Evolutionary conservation across 1,284 basidiomycete genomes (phyloP), one percentile per base, ranked within the genome.

Genomic region (Trichosporon asahii): DNA sequence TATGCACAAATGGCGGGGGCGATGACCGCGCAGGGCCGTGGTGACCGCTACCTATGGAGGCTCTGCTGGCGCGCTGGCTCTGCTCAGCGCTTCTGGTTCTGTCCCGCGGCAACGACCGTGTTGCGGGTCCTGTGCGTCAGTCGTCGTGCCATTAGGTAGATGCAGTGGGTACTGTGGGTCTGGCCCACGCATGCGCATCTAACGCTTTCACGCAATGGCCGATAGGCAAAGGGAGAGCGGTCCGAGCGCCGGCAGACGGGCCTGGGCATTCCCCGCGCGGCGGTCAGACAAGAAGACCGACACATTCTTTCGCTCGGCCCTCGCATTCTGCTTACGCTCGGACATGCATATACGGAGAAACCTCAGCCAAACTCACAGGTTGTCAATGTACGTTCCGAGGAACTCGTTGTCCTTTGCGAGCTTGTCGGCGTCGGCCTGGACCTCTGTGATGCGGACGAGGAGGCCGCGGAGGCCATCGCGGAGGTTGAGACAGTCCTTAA

Each of bases 361-460:
- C 14, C 18, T 23, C n/a, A n/a, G n/a, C 9, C 3, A 21, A 18
- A 77, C 82, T 74, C 66, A 82, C 82, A 83, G 72, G 67, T 83
- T 83, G 68, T 83, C 82, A 65, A 83, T 81, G 65, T 83, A 83
- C 27, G 79, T 76, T 29, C 75, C 76, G 21, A 83, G 71, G 72
- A 82, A 80, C 73, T 82, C 79, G 70, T 83, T 83, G 64, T 80
- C 79, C 75, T 75, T 77, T 46, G 70, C 70, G 21, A 82, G 70
- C 73, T 79, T 81, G 64, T 82, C 81, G 40, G 78, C 82, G 66
- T 83, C 80, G n/a, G 63, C 70, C 66, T 82, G 78, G 25, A 80
- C 77, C 74, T 82, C 79, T 25, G 76, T 76, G 31, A 79, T 66
- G 37, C 80, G 70, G 15, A 81, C 76, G 63, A 82, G 72, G 49